A percentile compares a stretch with the other conserved stretches of the same genome.
Conservation (phyloP, 768 basidiomycete species). For the Pleurotus tuber-regium region DNA sequence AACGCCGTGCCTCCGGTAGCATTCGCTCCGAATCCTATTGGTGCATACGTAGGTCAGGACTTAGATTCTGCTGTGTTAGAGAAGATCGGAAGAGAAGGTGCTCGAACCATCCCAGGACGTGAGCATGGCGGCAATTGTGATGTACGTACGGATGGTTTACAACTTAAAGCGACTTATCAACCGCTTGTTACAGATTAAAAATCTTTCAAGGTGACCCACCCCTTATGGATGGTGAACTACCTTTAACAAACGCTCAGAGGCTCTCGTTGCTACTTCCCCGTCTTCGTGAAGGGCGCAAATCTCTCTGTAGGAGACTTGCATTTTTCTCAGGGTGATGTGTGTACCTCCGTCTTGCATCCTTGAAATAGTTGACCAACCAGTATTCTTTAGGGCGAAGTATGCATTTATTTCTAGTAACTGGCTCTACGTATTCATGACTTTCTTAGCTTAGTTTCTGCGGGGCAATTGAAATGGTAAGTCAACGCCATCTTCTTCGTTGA, state of each 20-base stretch:
- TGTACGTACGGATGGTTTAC: conserved; percentile 31
- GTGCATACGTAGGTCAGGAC: conserved; percentile 72
- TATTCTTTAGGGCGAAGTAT: conserved; percentile 52
- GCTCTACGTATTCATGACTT: too few relatives aligned
- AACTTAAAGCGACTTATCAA: not conserved
- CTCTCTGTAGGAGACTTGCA: conserved; percentile 71
- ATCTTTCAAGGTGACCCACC: conserved; percentile 53
- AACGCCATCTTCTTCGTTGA: not conserved
- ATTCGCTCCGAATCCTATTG: conserved; percentile 54
- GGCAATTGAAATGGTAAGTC: conserved; percentile 68
- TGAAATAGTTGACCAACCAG: conserved; percentile 8
- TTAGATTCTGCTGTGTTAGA: conserved; percentile 40
- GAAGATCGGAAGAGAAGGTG: conserved; percentile 64
- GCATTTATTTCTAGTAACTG: not conserved
- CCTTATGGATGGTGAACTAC: not conserved
- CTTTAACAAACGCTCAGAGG: conserved; percentile 35
- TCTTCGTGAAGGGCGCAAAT: conserved; percentile 74
- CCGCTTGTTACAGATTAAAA: conserved; percentile 55
- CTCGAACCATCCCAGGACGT: conserved; percentile 72
- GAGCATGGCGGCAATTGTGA: conserved; percentile 82
- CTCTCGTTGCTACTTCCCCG: conserved; percentile 74
- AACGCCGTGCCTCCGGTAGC: conserved; percentile 62
- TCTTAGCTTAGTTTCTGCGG: conserved; percentile 68
- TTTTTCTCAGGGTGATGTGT: conserved; percentile 74
- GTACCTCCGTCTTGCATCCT: conserved; percentile 3